Percentiles rank a stretch among this genome's conserved stretches.
phyloP scores from a whole-genome alignment of 2,329 filamentous ascomycete genomes.

The Epichloe sylvatica region DNA sequence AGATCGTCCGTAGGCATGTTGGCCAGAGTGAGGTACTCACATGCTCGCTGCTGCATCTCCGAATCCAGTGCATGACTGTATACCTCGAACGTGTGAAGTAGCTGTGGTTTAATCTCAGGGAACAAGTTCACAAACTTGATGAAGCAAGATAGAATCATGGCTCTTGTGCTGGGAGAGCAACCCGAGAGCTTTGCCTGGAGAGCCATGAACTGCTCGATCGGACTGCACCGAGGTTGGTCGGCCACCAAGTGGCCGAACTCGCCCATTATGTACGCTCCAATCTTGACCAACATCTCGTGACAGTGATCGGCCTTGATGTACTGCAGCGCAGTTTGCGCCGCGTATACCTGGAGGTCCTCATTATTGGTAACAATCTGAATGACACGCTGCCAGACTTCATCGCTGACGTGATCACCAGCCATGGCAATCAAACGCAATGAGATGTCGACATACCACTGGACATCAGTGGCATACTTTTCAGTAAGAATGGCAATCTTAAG shows the following conservation, averaged over 20 bases:
- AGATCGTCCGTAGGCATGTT: slow-evolving; percentile 81
- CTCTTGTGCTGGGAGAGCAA: slow-evolving; percentile 78
- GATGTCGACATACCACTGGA: slow-evolving; percentile 99
- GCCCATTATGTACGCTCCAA: slow-evolving; percentile 87
- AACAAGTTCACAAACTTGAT: slow-evolving; percentile 98
- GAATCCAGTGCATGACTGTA: slow-evolving; percentile 93
- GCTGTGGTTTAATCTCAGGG: slow-evolving; percentile 92
- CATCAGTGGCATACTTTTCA: slow-evolving; percentile 95
- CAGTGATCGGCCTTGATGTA: slow-evolving; percentile 89
- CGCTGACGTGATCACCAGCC: slow-evolving; percentile 95
- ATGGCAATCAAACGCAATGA: slow-evolving; percentile 87
- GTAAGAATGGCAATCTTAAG: slow-evolving; percentile 96
- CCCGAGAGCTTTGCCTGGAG: slow-evolving; percentile 79
- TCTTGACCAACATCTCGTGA: slow-evolving; percentile 95
- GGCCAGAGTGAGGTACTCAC: slow-evolving; percentile 81
- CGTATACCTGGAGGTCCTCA: slow-evolving; percentile 93
- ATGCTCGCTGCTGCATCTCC: slow-evolving; percentile 89
- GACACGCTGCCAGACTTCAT: slow-evolving; percentile 97
- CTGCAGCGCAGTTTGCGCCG: slow-evolving; percentile 80
- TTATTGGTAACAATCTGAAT: slow-evolving; percentile 99
- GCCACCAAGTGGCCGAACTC: slow-evolving; percentile 96
- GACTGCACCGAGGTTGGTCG: slow-evolving; percentile 80
- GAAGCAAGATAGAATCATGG: slow-evolving; percentile 89
- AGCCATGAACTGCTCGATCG: slow-evolving; percentile 92
- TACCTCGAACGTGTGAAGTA: slow-evolving; percentile 75